These are phyloP conservation scores for barrel medic (Medicago truncatula) DNA, from an alignment of 306 rosid species.

Conservation along the genomic window DNA sequence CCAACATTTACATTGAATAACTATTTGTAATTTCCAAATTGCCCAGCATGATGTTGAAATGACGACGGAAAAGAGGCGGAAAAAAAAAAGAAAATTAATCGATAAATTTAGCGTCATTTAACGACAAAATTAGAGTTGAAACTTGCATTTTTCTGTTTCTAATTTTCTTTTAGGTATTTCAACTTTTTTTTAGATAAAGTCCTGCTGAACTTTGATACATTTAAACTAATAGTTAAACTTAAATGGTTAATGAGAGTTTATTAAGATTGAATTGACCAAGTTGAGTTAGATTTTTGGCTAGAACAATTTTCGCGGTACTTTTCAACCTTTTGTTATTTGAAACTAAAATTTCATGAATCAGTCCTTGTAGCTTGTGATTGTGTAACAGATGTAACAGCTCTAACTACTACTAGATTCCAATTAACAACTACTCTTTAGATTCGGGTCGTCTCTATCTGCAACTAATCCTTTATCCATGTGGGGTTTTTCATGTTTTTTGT, in stretches of 20 bases:
- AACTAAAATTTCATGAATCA: background rate
- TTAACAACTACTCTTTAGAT: constrained; percentile 26
- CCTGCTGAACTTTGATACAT: background rate
- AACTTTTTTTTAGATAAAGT: background rate
- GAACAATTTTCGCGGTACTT: background rate
- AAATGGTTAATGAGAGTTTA: background rate
- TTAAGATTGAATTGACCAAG: background rate
- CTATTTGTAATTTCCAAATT: constrained; percentile 34
- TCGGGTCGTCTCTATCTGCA: constrained; percentile 13
- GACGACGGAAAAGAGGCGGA: no score
- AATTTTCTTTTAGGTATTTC: no score
- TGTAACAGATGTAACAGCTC: constrained; percentile 45
- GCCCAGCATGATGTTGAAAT: constrained; percentile 5
- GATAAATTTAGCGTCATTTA: background rate
- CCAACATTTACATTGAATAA: background rate
- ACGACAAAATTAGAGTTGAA: no score
- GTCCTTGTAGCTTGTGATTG: background rate
- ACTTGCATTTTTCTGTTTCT: background rate
- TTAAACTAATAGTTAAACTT: no score
- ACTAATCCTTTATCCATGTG: constrained; percentile 23
- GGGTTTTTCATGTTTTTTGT: constrained; percentile 3
- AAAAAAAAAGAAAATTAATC: no score
- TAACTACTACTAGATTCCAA: constrained; percentile 47
- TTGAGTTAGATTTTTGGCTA: background rate
- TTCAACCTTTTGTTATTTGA: background rate